Evolutionary conservation across 768 basidiomycete species (phyloP).

Genomic region (Boletus sp.): DNA sequence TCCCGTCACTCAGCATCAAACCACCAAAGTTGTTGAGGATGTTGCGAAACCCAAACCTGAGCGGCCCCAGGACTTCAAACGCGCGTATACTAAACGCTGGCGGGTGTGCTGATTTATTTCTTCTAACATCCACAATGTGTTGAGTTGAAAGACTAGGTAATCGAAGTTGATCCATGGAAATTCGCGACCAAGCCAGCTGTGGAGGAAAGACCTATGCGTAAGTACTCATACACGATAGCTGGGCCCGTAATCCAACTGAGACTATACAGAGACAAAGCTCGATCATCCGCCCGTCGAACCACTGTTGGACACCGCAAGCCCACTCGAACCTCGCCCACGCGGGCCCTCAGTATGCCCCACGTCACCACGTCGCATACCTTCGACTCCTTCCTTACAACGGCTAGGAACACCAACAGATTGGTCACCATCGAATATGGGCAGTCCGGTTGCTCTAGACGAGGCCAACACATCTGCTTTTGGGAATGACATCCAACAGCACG

Average conservation of each 20-base stretch:
- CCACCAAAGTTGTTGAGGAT: neutral
- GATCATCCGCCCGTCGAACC: neutral
- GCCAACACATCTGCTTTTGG: neutral
- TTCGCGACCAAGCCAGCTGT: conserved; percentile 8
- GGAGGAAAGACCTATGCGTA: conserved; percentile 9
- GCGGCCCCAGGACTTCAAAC: conserved; percentile 9
- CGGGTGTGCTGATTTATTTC: conserved; percentile 11
- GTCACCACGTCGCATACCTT: conserved; percentile 7
- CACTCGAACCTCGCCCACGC: neutral
- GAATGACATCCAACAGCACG: neutral
- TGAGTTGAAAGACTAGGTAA: conserved; percentile 11
- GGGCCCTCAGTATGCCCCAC: neutral
- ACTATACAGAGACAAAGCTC: conserved; percentile 4
- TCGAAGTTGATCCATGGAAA: conserved; percentile 15
- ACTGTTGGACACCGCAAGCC: neutral
- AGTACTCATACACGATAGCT: neutral
- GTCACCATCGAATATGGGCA: conserved; percentile 27
- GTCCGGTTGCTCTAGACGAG: conserved; percentile 3
- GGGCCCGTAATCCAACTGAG: neutral
- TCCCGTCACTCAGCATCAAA: neutral
- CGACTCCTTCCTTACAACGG: conserved; percentile 2
- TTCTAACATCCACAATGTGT: neutral
- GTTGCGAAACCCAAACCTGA: conserved; percentile 4
- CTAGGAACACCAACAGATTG: conserved; percentile 34
- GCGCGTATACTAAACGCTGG: conserved; percentile 27